Conservation (phyloP, 495 filamentous ascomycete species). For the Aspergillus egyptiacus region DNA sequence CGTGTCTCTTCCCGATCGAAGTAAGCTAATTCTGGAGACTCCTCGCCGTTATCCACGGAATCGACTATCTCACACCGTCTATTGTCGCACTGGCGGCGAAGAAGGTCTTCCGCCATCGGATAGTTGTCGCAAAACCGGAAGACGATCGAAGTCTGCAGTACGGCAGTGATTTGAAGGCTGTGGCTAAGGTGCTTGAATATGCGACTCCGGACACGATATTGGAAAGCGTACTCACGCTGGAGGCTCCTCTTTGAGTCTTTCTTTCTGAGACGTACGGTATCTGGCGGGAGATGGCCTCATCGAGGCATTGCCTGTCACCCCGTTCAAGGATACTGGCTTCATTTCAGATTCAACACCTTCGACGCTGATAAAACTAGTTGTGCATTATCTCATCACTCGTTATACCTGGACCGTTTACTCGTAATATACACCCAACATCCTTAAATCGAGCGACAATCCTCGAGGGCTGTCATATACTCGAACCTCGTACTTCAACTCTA, state of each 20-base stretch:
- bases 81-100: slow-evolving; percentile 75
- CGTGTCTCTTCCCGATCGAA: neutral
- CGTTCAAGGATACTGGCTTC: too few relatives aligned
- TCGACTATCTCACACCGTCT: slow-evolving; percentile 77
- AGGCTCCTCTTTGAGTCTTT: slow-evolving; percentile 55
- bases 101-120: slow-evolving; percentile 83
- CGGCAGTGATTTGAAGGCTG: slow-evolving; percentile 70
- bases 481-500: neutral
- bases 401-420: too few relatives aligned
- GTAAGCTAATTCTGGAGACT: slow-evolving; percentile 21
- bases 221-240: slow-evolving; percentile 74
- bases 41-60: slow-evolving; percentile 76
- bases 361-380: too few relatives aligned
- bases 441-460: too few relatives aligned
- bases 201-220: slow-evolving; percentile 71
- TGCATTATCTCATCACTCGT: too few relatives aligned
- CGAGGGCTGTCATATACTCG: too few relatives aligned
- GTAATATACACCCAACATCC: too few relatives aligned
- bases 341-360: too few relatives aligned
- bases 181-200: slow-evolving; percentile 58
- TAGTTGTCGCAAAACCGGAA: slow-evolving; percentile 60
- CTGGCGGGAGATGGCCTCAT: too few relatives aligned
- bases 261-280: neutral
- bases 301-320: too few relatives aligned
- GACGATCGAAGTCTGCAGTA: slow-evolving; percentile 87